Conservation (phyloP, 805 yeast species). For the Saccharomycopsis microspora region DNA sequence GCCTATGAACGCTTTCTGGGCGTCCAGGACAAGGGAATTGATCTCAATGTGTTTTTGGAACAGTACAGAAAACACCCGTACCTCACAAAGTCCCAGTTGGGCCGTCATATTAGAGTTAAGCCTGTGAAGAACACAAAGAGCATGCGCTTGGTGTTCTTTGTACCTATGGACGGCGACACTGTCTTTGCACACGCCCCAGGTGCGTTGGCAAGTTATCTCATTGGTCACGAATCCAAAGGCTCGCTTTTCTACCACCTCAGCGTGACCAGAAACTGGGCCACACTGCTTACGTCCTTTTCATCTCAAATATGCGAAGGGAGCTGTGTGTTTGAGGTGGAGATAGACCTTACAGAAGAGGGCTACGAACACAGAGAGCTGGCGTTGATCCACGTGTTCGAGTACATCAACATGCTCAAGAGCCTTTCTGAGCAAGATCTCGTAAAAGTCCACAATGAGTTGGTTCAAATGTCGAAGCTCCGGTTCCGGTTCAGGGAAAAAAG, state of each 20-base stretch:
- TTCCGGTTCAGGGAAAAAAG: slow-evolving; percentile 77
- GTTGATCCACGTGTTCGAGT: slow-evolving; percentile 53
- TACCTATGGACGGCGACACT: slow-evolving; percentile 60
- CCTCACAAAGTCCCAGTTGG: slow-evolving; percentile 35
- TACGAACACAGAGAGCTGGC: slow-evolving; percentile 51
- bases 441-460: slow-evolving; percentile 68
- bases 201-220: slow-evolving; percentile 62
- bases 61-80: slow-evolving; percentile 25
- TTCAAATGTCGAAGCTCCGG: slow-evolving; percentile 51
- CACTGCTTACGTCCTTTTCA: slow-evolving; percentile 63
- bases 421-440: slow-evolving; percentile 52
- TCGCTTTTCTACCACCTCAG: slow-evolving; percentile 66
- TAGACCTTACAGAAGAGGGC: slow-evolving; percentile 73
- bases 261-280: slow-evolving; percentile 60
- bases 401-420: slow-evolving; percentile 38
- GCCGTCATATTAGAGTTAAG: slow-evolving; percentile 48
- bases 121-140: slow-evolving; percentile 76
- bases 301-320: slow-evolving; percentile 55
- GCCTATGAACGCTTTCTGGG: slow-evolving; percentile 31
- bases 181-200: slow-evolving; percentile 61
- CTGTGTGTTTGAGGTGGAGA: slow-evolving; percentile 54
- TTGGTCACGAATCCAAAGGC: slow-evolving; percentile 92
- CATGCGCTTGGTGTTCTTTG: slow-evolving; percentile 54
- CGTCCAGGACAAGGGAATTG: slow-evolving; percentile 7
- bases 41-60: not conserved